These are phyloP conservation scores for Shiraia bambusicola DNA, from an alignment of 2,329 filamentous ascomycete species.

Conservation along the genomic window DNA sequence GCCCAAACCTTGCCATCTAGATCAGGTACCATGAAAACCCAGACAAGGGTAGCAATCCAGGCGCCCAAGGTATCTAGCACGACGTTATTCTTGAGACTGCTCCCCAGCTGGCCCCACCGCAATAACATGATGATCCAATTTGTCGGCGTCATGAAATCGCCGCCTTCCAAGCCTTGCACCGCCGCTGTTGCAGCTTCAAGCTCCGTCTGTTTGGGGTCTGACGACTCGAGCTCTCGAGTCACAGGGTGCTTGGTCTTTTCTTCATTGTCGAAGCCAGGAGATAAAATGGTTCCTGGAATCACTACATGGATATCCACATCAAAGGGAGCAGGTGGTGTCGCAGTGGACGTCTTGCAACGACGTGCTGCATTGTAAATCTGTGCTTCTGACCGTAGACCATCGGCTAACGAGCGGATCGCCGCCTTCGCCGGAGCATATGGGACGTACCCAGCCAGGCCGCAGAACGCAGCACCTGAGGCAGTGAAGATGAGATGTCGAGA, in stretches of 20 bases:
- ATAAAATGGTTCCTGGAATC: conserved; percentile 79
- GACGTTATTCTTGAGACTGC: conserved; percentile 55
- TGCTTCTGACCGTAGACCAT: conserved; percentile 80
- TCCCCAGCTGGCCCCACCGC: conserved; percentile 59
- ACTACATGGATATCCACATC: conserved; percentile 79
- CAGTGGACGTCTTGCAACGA: conserved; percentile 27
- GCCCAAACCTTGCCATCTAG: conserved; percentile 58
- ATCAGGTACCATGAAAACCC: conserved; percentile 60
- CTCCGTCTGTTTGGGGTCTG: conserved; percentile 77
- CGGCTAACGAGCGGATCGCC: conserved; percentile 78
- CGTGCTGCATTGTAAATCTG: conserved; percentile 75
- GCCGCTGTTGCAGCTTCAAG: conserved; percentile 72
- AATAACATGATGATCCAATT: conserved; percentile 71
- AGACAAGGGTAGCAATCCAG: conserved; percentile 56
- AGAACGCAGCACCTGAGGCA: conserved; percentile 72
- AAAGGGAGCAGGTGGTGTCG: conserved; percentile 54
- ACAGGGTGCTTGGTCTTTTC: conserved; percentile 77
- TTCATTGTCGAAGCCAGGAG: conserved; percentile 73
- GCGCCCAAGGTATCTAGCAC: conserved; percentile 57
- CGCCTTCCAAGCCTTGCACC: conserved; percentile 74
- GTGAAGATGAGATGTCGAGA: conserved; percentile 86
- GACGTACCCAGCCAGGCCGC: conserved; percentile 76
- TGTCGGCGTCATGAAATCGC: conserved; percentile 77
- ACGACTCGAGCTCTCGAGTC: conserved; percentile 75
- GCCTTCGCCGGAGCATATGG: conserved; percentile 84